Evolutionary conservation across 2,329 filamentous ascomycete genomes (phyloP), one percentile per base, ranked within the genome.

Genomic region (Pyrenophora teres): DNA sequence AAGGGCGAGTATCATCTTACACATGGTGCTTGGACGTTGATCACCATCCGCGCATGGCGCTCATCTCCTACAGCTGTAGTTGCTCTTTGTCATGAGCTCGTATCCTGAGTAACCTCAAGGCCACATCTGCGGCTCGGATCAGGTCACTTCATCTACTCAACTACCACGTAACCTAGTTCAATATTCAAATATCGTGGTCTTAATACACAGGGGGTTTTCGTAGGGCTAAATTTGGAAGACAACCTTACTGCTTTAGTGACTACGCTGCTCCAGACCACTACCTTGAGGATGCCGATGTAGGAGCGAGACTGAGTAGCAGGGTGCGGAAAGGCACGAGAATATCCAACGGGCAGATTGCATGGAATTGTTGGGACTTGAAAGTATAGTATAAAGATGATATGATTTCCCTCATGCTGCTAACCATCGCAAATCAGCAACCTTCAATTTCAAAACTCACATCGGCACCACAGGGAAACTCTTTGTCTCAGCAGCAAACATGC

Each of bases 351-450:
- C 33, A 50, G 13, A 50, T 41, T 40, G 13, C 39, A 46, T n/a
- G 13, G 12, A 13, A 15, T 21, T 40, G 35, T 40, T 39, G 12
- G 31, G 31, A 13, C 8, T 30, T 36, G 36, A 23, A 18, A n/a
- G 25, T 19, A 31, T 33, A 50, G 57, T 71, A 71, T 70, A 71
- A 71, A 65, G 54, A 40, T 35, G 35, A 39, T 37, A 13, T 19
- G 12, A 19, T 41, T 58, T 52, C 54, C 52, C 54, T 49, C 37
- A 52, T 42, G 44, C 38, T 54, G 40, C 51, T 45, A 37, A 65
- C 52, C 68, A 69, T 59, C 60, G 53, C 61, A 63, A 55, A 64
- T 63, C 62, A 41, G 37, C 62, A 65, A 58, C 54, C 50, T 58
- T 55, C 36, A 8, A 6, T 25, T 47, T 27, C 25, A 40, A 37